Percentiles rank a stretch among this genome's conserved stretches.
Conservation (phyloP, 1,284 basidiomycete genomes). For the Irpex sp. region DNA sequence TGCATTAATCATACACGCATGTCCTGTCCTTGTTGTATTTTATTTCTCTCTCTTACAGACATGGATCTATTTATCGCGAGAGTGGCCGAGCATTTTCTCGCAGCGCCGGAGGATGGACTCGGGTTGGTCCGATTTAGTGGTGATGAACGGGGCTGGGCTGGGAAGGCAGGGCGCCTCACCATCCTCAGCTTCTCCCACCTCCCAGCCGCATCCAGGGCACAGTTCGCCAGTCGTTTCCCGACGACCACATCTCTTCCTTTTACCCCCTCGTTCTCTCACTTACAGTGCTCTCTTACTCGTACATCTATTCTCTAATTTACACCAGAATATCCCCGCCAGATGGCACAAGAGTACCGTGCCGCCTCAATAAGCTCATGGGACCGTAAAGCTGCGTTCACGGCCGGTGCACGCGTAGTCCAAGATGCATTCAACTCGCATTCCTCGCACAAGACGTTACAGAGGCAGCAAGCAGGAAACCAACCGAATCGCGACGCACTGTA, state of each 20-base stretch:
- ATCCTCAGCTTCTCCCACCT: background rate
- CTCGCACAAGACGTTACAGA: background rate
- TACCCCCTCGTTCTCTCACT: background rate
- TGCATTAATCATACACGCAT: too few species aligned
- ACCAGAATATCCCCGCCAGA: background rate
- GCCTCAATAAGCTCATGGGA: slow-evolving; percentile 12
- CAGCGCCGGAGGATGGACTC: background rate
- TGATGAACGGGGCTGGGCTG: background rate
- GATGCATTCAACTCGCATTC: slow-evolving; percentile 20
- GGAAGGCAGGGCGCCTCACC: background rate
- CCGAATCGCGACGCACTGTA: slow-evolving; percentile 53
- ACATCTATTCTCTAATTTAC: background rate
- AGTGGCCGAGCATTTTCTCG: too few species aligned
- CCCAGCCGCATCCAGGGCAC: background rate
- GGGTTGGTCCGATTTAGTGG: background rate
- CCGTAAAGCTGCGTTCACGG: slow-evolving; percentile 16
- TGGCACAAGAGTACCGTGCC: background rate
- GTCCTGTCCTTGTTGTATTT: too few species aligned
- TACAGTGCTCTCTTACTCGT: slow-evolving; percentile 6
- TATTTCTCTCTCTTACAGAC: too few species aligned
- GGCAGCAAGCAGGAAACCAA: slow-evolving; percentile 8
- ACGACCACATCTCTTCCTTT: background rate
- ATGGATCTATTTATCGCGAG: too few species aligned
- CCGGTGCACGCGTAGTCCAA: slow-evolving; percentile 22
- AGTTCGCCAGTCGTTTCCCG: background rate